Evolutionary conservation across 176 grass and related monocot genomes (phyloP), one percentile per base, ranked within the genome.

Genomic region (Avena sativa): DNA sequence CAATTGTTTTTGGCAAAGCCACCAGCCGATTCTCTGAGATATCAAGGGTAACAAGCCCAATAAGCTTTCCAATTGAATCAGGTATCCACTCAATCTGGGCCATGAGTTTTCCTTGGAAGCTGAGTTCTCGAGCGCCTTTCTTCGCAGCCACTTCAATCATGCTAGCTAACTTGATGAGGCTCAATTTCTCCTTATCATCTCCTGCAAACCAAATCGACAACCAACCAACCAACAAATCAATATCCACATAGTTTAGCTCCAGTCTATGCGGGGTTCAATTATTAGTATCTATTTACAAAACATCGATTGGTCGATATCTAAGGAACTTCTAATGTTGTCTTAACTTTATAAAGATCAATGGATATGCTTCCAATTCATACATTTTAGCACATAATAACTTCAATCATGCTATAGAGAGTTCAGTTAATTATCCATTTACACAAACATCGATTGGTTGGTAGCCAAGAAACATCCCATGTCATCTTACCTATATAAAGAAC

Each of bases 71-170:
- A 34, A 99, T 89, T 60, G 97, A 99, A 90, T 96, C 97, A 64
- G 97, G 97, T 48, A 99, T 70, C 94, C 94, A 99, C 81, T 99
- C 97, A n/a, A 99, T 94, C 84, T 97, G 92, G 75, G 70, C 52
- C 67, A 86, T 88, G 62, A 99, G 92, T 80, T 92, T 97, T 81
- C 83, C 90, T 81, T 94, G 92, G 8, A 99, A 80, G 63, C 86
- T 89, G 17, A 99, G 85, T 47, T 97, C 97, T 2, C 56, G 82
- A 23, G 77, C 34, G 34, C 92, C 89, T 81, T 93, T 99, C 84
- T 96, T 99, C 36, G 97, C 92, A 60, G 90, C 90, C 17, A 94
- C 89, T 75, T 94, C 97, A 80, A 99, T 93, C 91, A 89, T 89
- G 78, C 94, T 96, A 84, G 97, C 94, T 11, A 99, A 89, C 87